phyloP scores from a whole-genome alignment of 768 basidiomycete genomes.

The Auriscalpium vulgare region DNA sequence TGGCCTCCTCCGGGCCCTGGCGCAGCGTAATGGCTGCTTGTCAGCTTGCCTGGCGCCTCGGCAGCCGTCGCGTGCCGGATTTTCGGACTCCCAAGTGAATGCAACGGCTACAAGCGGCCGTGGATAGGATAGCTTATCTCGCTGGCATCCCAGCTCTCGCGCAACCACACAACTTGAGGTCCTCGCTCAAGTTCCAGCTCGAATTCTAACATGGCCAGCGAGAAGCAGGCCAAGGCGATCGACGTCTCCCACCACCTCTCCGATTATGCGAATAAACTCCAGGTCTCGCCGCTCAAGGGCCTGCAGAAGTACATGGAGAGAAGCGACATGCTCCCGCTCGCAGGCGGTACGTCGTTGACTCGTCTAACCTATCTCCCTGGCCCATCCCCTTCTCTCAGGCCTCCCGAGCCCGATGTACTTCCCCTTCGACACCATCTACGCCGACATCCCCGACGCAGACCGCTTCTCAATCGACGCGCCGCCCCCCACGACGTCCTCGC shows the following conservation, averaged over 20 bases:
- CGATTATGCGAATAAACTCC: conserved; percentile 39
- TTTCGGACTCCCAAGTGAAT: no score
- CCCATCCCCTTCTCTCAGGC: conserved; percentile 29
- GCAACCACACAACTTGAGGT: not conserved
- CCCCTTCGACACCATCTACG: conserved; percentile 56
- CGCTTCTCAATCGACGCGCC: conserved; percentile 35
- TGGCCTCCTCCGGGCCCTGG: no score
- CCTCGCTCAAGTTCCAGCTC: not conserved
- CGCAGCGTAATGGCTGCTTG: no score
- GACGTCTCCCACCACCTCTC: conserved; percentile 73
- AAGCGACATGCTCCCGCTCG: conserved; percentile 50
- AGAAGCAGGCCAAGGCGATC: conserved; percentile 38
- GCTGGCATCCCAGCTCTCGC: not conserved
- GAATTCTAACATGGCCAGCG: conserved; percentile 18
- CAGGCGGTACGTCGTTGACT: conserved; percentile 47
- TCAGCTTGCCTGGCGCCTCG: no score
- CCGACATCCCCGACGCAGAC: conserved; percentile 42
- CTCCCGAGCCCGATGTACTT: conserved; percentile 63
- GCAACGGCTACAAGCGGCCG: no score
- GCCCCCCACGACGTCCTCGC: conserved; percentile 19
- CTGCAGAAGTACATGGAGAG: conserved; percentile 50
- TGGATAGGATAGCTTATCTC: no score
- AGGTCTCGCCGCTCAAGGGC: conserved; percentile 54
- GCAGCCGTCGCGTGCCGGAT: no score
- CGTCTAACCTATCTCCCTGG: not conserved